phyloP scores from a whole-genome alignment of 2,329 filamentous ascomycete species.

The Talaromyces sp. region DNA sequence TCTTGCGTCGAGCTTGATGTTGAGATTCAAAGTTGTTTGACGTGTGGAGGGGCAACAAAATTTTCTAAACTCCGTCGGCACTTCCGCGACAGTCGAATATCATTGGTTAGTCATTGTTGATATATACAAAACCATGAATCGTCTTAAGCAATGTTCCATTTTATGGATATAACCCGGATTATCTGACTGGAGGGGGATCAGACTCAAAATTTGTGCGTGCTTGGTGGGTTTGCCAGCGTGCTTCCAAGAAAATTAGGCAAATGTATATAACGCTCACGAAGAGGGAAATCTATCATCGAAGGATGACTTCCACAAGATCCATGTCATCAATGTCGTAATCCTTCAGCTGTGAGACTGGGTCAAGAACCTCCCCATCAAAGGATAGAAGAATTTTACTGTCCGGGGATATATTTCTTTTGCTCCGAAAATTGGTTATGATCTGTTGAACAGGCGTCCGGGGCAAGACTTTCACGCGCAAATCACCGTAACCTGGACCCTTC shows the following conservation, averaged over 20 bases:
- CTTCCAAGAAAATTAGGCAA: not conserved
- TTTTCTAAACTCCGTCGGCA: conserved; percentile 5
- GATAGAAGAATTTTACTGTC: conserved; percentile 60
- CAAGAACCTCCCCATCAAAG: conserved; percentile 74
- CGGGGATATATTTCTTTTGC: conserved; percentile 51
- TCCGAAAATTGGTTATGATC: conserved; percentile 63
- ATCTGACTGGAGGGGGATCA: not conserved
- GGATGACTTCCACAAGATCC: conserved; percentile 72
- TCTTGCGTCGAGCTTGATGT: not conserved
- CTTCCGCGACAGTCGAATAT: conserved; percentile 1
- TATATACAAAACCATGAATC: not conserved
- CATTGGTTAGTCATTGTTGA: conserved; percentile 8
- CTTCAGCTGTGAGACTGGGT: conserved; percentile 58
- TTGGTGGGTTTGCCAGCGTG: not conserved
- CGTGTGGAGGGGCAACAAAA: conserved; percentile 13
- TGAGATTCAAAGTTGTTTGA: not conserved
- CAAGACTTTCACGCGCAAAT: conserved; percentile 50
- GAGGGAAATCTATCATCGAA: conserved; percentile 46
- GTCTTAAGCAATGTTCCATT: not conserved
- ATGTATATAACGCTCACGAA: not conserved
- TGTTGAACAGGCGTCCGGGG: conserved; percentile 58
- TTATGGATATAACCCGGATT: not conserved
- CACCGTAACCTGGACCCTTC: conserved; percentile 51
- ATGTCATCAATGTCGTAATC: conserved; percentile 72
- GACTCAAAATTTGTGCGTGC: not conserved